Percentiles rank a stretch among this genome's conserved stretches.
phyloP scores from a whole-genome alignment of 1,284 basidiomycete genomes.

The Vanrija sp. region DNA sequence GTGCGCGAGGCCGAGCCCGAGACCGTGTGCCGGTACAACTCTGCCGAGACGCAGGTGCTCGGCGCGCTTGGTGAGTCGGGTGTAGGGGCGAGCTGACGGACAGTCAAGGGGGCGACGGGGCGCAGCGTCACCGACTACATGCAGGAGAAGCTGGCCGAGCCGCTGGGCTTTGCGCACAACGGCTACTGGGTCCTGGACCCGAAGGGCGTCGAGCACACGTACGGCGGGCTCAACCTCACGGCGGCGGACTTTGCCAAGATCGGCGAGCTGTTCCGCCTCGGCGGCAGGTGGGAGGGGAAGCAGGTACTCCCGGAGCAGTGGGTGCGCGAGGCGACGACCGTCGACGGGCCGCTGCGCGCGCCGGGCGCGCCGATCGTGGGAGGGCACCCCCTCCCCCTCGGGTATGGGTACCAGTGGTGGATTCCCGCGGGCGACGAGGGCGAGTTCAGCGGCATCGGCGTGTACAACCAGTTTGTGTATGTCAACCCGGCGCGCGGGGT shows the following conservation, averaged over 20 bases:
- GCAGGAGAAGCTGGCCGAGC: slow-evolving; percentile 1
- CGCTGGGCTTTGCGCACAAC: background rate
- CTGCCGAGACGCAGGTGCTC: slow-evolving; percentile 1
- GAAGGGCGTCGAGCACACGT: background rate
- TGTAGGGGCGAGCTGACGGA: no score
- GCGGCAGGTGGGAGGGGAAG: background rate
- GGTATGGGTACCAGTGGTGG: slow-evolving; percentile 3
- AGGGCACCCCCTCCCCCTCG: background rate
- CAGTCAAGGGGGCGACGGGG: background rate
- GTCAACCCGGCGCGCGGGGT: background rate
- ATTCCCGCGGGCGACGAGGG: background rate
- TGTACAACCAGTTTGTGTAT: slow-evolving; percentile 3
- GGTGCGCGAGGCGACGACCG: background rate
- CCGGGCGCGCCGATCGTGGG: background rate
- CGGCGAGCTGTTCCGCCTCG: slow-evolving; percentile 9
- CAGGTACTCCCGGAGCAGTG: background rate
- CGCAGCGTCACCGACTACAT: background rate
- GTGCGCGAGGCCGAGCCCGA: slow-evolving; percentile 1
- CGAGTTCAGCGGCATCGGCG: background rate
- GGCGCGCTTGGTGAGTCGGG: background rate
- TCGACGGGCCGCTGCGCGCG: background rate
- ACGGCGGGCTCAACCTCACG: slow-evolving; percentile 1
- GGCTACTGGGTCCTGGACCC: background rate
- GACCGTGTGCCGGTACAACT: background rate
- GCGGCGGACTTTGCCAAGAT: slow-evolving; percentile 11